Conservation (phyloP, 2,329 filamentous ascomycete genomes). For the Bipolaris bicolor region DNA sequence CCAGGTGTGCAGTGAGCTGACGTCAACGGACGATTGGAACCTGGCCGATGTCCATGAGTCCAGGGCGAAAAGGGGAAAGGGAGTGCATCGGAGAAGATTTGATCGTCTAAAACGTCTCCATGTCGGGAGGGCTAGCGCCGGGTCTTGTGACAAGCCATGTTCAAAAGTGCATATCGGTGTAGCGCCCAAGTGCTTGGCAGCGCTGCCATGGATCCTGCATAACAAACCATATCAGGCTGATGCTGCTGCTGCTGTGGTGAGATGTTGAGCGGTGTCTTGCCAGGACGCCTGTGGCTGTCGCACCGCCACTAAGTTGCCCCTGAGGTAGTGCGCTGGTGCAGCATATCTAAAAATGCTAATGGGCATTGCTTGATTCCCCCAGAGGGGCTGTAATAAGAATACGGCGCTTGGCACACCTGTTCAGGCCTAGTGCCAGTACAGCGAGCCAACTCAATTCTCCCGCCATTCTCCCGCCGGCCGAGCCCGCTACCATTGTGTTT, state of each 20-base stretch:
- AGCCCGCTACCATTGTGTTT: background rate
- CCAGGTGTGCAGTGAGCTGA: conserved; percentile 3
- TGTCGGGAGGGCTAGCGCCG: background rate
- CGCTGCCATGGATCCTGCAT: background rate
- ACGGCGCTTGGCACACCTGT: background rate
- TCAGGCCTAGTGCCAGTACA: background rate
- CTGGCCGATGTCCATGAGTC: background rate
- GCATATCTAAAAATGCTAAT: background rate
- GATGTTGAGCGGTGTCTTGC: background rate
- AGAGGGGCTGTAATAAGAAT: background rate
- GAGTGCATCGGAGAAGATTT: background rate
- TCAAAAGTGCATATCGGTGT: background rate
- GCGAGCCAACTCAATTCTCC: background rate
- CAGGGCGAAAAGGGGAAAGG: background rate
- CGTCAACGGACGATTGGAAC: conserved; percentile 7
- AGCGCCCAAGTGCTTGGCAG: background rate
- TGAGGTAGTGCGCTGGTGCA: background rate
- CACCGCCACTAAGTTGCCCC: background rate
- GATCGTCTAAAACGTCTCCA: conserved; percentile 6
- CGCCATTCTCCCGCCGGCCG: background rate
- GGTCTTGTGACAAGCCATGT: conserved; percentile 8
- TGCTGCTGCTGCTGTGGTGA: background rate
- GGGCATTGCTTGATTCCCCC: background rate
- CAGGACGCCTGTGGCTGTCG: background rate
- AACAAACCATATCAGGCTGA: background rate